These are phyloP conservation scores for Paramecium octaurelia DNA, from an alignment of 73 alveolate species.

Conservation along the genomic window DNA sequence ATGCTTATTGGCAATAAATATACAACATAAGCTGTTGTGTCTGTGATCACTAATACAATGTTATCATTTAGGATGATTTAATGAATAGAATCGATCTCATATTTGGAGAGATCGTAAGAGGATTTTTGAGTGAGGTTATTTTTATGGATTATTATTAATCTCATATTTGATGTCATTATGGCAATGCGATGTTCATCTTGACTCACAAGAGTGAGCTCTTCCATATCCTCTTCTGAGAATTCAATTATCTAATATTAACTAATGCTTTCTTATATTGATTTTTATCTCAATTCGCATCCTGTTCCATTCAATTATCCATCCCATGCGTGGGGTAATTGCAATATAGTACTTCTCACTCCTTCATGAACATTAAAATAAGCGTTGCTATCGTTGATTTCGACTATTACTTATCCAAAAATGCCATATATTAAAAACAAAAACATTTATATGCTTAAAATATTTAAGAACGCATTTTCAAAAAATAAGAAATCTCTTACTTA, in stretches of 20 bases:
- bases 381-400: background rate
- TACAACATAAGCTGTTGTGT: background rate
- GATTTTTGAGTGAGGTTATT: background rate
- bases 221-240: background rate
- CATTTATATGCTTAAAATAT: background rate
- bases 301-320: slow-evolving; percentile 9
- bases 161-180: background rate
- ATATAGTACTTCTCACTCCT: background rate
- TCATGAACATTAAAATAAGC: background rate
- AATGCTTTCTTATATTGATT: background rate
- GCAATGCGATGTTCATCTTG: background rate
- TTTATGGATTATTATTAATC: background rate
- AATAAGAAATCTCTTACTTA: background rate
- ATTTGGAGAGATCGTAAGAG: background rate
- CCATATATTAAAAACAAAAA: background rate
- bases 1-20: background rate
- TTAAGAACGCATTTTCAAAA: background rate
- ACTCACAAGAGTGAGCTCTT: background rate
- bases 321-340: background rate
- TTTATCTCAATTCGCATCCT: background rate
- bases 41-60: background rate
- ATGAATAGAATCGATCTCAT: background rate
- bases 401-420: slow-evolving; percentile 5
- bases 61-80: background rate
- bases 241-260: background rate